These are phyloP conservation scores for Didymella arachidicola DNA, from an alignment of 2,329 filamentous ascomycete species.

Conservation along the genomic window DNA sequence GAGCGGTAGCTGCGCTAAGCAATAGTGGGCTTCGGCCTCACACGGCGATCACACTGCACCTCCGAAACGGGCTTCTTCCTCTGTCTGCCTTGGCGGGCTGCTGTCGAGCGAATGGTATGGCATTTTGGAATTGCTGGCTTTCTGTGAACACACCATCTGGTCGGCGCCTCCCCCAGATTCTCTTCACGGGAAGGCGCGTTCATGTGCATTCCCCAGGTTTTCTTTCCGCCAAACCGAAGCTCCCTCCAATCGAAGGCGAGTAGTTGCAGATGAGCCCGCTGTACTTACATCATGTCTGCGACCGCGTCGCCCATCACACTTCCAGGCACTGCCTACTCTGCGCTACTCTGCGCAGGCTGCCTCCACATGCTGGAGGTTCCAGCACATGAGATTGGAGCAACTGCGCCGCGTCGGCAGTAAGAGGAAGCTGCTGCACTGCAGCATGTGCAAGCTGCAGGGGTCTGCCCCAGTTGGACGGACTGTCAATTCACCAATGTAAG, in stretches of 20 bases:
- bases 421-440: background rate
- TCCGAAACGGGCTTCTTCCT: slow-evolving; percentile 12
- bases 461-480: background rate
- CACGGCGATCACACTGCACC: slow-evolving; percentile 18
- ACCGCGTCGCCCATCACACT: background rate
- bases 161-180: background rate
- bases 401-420: background rate
- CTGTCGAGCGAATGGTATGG: background rate
- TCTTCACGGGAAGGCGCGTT: background rate
- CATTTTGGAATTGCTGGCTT: background rate
- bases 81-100: background rate
- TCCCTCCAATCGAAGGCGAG: slow-evolving; percentile 8
- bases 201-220: slow-evolving; percentile 14
- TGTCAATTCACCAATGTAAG: background rate
- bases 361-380: background rate
- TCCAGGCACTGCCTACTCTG: background rate
- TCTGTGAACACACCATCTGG: slow-evolving; percentile 1
- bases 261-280: slow-evolving; percentile 4
- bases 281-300: background rate
- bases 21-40: slow-evolving; percentile 20
- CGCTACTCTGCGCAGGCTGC: background rate
- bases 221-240: slow-evolving; percentile 5
- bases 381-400: slow-evolving; percentile 12
- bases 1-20: slow-evolving; percentile 19
- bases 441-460: slow-evolving; percentile 13